Base-by-base conservation (phyloP, 108 stramenopile species). In the Aurantiochytrium sp. region DNA sequence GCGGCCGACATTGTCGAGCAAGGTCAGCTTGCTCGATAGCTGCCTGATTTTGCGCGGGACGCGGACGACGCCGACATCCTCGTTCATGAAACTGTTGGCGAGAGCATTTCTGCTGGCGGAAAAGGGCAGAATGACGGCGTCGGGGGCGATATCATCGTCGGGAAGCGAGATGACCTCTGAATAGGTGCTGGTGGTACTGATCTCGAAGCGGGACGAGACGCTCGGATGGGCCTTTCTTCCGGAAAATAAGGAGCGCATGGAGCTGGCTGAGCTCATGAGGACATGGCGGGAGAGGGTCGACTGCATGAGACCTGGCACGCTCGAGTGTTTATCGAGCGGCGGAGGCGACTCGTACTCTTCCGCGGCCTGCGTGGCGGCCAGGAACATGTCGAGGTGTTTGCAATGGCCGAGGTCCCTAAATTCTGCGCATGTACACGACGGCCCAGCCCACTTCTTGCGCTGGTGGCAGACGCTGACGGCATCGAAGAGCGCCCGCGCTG, bases 351-450 rank as follows among this genome's bases (percentile, higher is more conserved):
- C 1, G 32, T 10, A 27, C 15, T 65, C 59, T 19, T 65, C 73
- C 36, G 73, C 45, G 32, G 3, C 45, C 73, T 48, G 73, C 10
- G 42, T 65, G 6, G 34, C 45, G 6, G 21, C 36, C 12, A 48
- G 73, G 32, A 81, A 81, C 73, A 48, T 48, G 30, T 81, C 73
- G 12, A 81, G 73, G 30, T 81, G 73, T 42, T 30, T 81, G 45
- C 73, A 81, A 12, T 81, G 39, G 39, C 73, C 73, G 12, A 6
- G 10, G 6, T 81, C 39, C 17, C 45, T 37, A 24, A 81, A 81
- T 10, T 41, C 39, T 6, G 15, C 24, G 45, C 73, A 81, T 1
- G 73, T 22, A n/a, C 73, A 81, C 3, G 73, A 22, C 19, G 73
- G 73, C 19, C 73, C 73, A 2, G 73, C 73, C 73, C 73, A 81